These are phyloP conservation scores for Beauveria scarabaeidicola DNA, from an alignment of 2,329 filamentous ascomycete species.

Conservation along the genomic window DNA sequence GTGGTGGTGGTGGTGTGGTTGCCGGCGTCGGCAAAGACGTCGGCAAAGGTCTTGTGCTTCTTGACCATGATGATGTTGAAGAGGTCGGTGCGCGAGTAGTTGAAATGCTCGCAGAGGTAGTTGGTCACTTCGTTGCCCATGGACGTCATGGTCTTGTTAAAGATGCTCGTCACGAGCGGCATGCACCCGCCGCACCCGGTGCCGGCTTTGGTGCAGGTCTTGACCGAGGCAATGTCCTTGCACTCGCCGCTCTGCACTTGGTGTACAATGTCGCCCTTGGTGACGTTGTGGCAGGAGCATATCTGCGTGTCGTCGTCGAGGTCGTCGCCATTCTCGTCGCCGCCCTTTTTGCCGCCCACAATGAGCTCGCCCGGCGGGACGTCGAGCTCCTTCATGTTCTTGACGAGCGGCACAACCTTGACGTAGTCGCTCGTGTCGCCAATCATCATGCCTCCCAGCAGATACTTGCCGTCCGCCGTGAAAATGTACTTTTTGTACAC, in stretches of 20 bases:
- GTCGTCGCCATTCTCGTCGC: constrained; percentile 67
- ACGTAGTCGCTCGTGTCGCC: constrained; percentile 86
- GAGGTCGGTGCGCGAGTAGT: constrained; percentile 76
- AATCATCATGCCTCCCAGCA: constrained; percentile 96
- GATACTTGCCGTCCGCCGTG: constrained; percentile 78
- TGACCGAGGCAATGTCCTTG: constrained; percentile 74
- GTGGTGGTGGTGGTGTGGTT: constrained; percentile 39
- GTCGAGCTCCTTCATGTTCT: constrained; percentile 71
- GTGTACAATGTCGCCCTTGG: constrained; percentile 69
- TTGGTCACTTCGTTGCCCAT: constrained; percentile 87
- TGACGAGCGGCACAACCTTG: constrained; percentile 81
- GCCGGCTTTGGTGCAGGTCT: constrained; percentile 84
- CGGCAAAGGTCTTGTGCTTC: constrained; percentile 59
- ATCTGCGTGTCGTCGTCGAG: constrained; percentile 80
- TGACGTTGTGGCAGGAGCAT: constrained; percentile 89
- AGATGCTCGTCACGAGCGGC: constrained; percentile 80
- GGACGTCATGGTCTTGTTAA: constrained; percentile 77
- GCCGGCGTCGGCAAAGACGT: constrained; percentile 72
- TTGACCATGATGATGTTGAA: constrained; percentile 85
- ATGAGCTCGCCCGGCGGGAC: constrained; percentile 76
- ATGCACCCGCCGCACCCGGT: constrained; percentile 87
- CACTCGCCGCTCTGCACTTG: constrained; percentile 69
- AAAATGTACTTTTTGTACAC: constrained; percentile 95
- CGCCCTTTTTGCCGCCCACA: constrained; percentile 59
- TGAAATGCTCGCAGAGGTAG: constrained; percentile 76